Evolutionary conservation across 1,139 yeast genomes (phyloP).

Genomic region (Taphrina communis): DNA sequence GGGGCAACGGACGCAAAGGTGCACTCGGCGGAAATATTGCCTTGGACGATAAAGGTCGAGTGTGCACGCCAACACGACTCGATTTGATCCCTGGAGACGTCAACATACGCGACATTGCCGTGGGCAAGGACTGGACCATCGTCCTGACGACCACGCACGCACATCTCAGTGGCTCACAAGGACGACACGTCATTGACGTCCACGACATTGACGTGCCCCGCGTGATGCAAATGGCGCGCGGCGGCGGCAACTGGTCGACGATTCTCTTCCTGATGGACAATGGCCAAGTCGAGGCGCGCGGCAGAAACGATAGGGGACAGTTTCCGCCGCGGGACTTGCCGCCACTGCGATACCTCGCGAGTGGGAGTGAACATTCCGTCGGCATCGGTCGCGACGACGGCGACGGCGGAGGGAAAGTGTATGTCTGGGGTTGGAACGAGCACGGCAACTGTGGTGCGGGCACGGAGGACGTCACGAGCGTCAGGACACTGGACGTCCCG

Average conservation of each 20-base stretch:
- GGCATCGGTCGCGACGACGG: constrained; percentile 49
- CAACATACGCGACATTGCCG: not conserved
- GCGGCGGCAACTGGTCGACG: constrained; percentile 71
- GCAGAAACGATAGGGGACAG: constrained; percentile 83
- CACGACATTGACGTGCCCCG: not conserved
- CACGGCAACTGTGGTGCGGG: constrained; percentile 88
- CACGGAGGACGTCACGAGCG: constrained; percentile 15
- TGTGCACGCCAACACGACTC: constrained; percentile 17
- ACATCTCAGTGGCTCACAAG: constrained; percentile 4
- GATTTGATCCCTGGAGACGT: not conserved
- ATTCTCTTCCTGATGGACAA: constrained; percentile 57
- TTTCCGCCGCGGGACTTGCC: constrained; percentile 51
- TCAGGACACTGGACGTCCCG: not conserved
- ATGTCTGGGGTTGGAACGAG: constrained; percentile 98
- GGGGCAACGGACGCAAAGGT: constrained; percentile 84
- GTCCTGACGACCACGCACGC: constrained; percentile 10
- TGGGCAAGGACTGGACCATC: constrained; percentile 40
- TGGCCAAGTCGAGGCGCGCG: constrained; percentile 58
- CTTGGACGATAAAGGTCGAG: not conserved
- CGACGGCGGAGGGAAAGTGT: constrained; percentile 52
- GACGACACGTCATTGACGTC: constrained; percentile 11
- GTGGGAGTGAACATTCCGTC: constrained; percentile 90
- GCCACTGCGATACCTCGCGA: constrained; percentile 50
- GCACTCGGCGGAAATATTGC: constrained; percentile 57
- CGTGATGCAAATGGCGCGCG: constrained; percentile 47